Percentiles rank a stretch among this genome's conserved stretches.
These are phyloP conservation scores for Ustilago tritici DNA, from an alignment of 1,284 basidiomycete genomes.

Conservation along the genomic window DNA sequence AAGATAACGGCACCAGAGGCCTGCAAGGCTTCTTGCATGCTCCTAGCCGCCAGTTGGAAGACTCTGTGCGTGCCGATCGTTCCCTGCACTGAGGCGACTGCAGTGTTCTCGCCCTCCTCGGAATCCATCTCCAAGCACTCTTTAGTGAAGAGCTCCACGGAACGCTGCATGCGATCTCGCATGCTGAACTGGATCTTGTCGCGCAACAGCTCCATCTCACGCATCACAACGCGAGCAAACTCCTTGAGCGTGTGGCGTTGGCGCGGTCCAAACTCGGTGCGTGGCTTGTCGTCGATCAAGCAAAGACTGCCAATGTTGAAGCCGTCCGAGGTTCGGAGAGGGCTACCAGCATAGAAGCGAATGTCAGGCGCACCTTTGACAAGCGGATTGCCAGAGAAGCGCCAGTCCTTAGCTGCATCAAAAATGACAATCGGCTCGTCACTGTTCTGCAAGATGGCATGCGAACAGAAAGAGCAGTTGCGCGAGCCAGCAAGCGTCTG, in stretches of 20 bases:
- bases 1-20: conserved; percentile 90
- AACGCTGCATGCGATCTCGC: conserved; percentile 89
- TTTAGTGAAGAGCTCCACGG: conserved; percentile 94
- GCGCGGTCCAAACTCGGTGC: conserved; percentile 85
- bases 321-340: conserved; percentile 87
- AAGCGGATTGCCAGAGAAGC: conserved; percentile 84
- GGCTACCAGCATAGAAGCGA: conserved; percentile 91
- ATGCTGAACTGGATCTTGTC: conserved; percentile 94
- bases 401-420: conserved; percentile 85
- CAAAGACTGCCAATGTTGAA: conserved; percentile 89
- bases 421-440: conserved; percentile 89
- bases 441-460: conserved; percentile 84
- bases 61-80: conserved; percentile 42
- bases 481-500: conserved; percentile 72
- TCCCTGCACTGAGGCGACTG: conserved; percentile 29
- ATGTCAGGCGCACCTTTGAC: conserved; percentile 78
- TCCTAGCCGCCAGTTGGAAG: conserved; percentile 77
- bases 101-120: conserved; percentile 46
- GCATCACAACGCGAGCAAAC: conserved; percentile 89
- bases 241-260: conserved; percentile 92
- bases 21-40: conserved; percentile 88
- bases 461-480: conserved; percentile 82
- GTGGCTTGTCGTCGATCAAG: conserved; percentile 85
- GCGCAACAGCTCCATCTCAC: conserved; percentile 93
- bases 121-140: conserved; percentile 92